These are phyloP conservation scores for Pistacia vera DNA, from an alignment of 345 rosid genomes.

Conservation along the genomic window DNA sequence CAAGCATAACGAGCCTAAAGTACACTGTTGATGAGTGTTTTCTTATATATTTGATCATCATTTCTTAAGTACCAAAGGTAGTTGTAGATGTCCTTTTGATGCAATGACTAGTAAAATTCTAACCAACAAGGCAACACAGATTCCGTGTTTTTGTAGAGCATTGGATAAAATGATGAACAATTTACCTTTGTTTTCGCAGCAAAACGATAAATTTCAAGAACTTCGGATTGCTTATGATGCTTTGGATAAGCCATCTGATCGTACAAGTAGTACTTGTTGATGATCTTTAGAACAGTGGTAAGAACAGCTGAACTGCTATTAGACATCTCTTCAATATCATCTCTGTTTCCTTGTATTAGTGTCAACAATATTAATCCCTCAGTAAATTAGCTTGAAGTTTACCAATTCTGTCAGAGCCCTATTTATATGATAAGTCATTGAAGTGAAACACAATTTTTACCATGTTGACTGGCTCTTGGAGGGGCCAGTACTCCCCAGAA, in stretches of 20 bases:
- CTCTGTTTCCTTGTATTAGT: constrained; percentile 63
- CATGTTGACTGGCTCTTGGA: constrained; percentile 88
- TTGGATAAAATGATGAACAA: too few relatives aligned
- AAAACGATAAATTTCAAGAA: constrained; percentile 66
- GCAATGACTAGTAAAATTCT: neutral
- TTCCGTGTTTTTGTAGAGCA: too few relatives aligned
- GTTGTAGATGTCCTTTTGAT: neutral
- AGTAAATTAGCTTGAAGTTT: constrained; percentile 15
- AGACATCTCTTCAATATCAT: constrained; percentile 73
- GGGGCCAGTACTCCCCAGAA: constrained; percentile 81
- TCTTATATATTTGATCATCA: neutral
- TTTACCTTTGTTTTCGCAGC: constrained; percentile 76
- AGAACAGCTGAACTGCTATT: constrained; percentile 56
- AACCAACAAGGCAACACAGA: too few relatives aligned
- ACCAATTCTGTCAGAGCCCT: neutral
- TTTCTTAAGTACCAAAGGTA: neutral
- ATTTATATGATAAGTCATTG: neutral
- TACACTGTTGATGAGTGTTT: neutral
- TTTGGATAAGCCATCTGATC: constrained; percentile 79
- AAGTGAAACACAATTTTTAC: constrained; percentile 33
- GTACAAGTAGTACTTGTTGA: constrained; percentile 62
- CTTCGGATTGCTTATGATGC: constrained; percentile 75
- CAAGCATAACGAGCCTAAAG: neutral
- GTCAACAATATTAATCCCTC: constrained; percentile 40
- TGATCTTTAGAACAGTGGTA: constrained; percentile 60